A percentile compares a stretch with the other conserved stretches of the same genome.
Evolutionary conservation across 305 asterid species (phyloP).

Genomic region (Solanum hybrid): DNA sequence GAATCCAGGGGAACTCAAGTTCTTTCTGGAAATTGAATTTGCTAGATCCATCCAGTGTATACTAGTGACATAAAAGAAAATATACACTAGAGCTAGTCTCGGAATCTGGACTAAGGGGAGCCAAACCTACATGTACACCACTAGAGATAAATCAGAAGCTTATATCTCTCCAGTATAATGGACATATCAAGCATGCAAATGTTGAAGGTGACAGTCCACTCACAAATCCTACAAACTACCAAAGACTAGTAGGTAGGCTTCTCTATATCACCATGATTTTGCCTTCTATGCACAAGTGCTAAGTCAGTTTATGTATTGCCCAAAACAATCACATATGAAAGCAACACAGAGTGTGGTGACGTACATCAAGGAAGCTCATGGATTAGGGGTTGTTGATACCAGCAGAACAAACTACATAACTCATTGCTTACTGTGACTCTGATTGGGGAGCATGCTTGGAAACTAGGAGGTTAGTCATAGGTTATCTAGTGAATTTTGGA

Average conservation of each 20-base stretch:
- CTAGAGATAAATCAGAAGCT: background rate
- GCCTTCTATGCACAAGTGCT: background rate
- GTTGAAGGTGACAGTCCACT: no score
- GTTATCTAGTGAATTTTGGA: background rate
- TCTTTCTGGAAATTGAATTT: background rate
- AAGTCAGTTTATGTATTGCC: background rate
- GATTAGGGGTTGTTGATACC: background rate
- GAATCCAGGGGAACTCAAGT: background rate
- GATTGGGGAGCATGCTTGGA: background rate
- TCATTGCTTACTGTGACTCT: background rate
- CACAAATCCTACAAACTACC: background rate
- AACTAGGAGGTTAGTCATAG: background rate
- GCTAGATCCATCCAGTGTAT: background rate
- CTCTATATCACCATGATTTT: background rate
- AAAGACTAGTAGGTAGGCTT: background rate
- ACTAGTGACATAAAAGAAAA: background rate
- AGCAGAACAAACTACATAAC: background rate
- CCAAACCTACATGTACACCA: background rate
- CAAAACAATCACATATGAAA: background rate
- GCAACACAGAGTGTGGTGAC: background rate
- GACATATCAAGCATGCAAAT: no score
- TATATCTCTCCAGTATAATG: no score
- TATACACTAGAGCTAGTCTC: background rate
- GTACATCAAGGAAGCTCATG: background rate
- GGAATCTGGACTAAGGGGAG: background rate